These are phyloP conservation scores for Agaricus blazei DNA, from an alignment of 768 basidiomycete genomes.

Conservation along the genomic window DNA sequence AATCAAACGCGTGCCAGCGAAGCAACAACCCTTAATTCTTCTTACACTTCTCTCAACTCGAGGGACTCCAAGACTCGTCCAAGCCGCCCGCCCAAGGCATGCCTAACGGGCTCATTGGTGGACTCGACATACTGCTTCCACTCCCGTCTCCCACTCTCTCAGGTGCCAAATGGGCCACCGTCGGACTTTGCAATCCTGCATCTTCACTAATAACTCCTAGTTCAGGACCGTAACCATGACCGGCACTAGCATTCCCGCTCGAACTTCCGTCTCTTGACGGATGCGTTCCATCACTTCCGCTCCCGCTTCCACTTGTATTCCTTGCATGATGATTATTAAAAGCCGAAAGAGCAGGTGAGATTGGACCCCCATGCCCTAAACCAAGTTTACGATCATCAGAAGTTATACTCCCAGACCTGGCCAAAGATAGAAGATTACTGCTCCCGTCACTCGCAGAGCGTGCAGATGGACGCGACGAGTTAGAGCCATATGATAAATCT, in stretches of 20 bases:
- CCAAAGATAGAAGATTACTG: slow-evolving; percentile 26
- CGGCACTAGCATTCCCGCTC: background rate
- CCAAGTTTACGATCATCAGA: slow-evolving; percentile 42
- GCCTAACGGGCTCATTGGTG: slow-evolving; percentile 22
- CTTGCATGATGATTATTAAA: slow-evolving; percentile 33
- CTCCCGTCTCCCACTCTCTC: background rate
- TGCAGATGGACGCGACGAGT: slow-evolving; percentile 49
- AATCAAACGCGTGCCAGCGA: background rate
- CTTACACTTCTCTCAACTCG: slow-evolving; percentile 1
- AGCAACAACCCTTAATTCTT: background rate
- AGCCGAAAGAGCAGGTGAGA: slow-evolving; percentile 48
- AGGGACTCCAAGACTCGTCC: slow-evolving; percentile 32
- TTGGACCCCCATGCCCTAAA: slow-evolving; percentile 13
- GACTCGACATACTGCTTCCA: background rate
- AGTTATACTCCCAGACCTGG: slow-evolving; percentile 49
- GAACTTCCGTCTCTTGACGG: slow-evolving; percentile 2
- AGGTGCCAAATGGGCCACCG: slow-evolving; percentile 11
- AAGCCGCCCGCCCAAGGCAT: slow-evolving; percentile 39
- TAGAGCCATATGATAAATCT: slow-evolving; percentile 42
- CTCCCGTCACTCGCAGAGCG: slow-evolving; percentile 30
- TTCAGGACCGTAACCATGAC: background rate
- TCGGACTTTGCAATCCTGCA: slow-evolving; percentile 16
- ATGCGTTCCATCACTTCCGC: background rate
- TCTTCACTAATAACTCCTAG: slow-evolving; percentile 1
- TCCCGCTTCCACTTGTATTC: slow-evolving; percentile 11